A percentile compares a stretch with the other conserved stretches of the same genome.
Conservation (phyloP, 345 rosid species). For the Rhodomyrtus tomentosa region DNA sequence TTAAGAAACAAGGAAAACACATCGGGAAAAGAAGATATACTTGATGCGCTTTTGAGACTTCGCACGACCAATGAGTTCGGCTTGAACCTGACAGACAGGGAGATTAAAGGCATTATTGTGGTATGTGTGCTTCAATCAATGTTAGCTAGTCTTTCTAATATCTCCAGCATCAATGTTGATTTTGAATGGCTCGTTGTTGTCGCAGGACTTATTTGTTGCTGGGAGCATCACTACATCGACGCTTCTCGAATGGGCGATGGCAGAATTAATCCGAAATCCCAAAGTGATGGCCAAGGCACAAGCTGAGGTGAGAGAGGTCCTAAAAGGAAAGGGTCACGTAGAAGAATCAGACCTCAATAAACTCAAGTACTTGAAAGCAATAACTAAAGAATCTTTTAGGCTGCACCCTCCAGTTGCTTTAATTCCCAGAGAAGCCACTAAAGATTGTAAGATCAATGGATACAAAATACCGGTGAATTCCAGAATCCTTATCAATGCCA, state of each 20-base stretch:
- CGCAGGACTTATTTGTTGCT: conserved; percentile 3
- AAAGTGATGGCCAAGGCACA: conserved; percentile 15
- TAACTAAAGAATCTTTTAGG: conserved; percentile 18
- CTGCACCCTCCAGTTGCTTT: conserved; percentile 15
- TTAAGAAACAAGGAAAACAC: neutral
- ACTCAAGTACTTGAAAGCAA: conserved; percentile 6
- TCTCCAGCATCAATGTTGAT: neutral
- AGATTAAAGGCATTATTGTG: neutral
- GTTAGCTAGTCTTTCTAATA: neutral
- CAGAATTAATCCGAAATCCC: conserved; percentile 9
- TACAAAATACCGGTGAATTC: conserved; percentile 8
- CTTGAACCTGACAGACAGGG: neutral
- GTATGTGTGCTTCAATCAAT: neutral
- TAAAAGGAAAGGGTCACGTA: neutral
- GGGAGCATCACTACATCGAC: conserved; percentile 3
- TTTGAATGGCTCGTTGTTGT: neutral
- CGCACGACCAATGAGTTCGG: neutral
- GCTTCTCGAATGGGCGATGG: conserved; percentile 14
- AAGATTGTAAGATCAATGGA: conserved; percentile 4
- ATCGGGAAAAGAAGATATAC: neutral
- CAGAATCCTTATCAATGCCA: neutral
- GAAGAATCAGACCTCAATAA: conserved; percentile 3
- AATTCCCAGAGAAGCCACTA: conserved; percentile 9
- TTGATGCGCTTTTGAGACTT: neutral
- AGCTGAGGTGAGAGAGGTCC: conserved; percentile 1